Evolutionary conservation across 1,139 yeast genomes (phyloP).

Genomic region (Sugiyamaella neomexicana): DNA sequence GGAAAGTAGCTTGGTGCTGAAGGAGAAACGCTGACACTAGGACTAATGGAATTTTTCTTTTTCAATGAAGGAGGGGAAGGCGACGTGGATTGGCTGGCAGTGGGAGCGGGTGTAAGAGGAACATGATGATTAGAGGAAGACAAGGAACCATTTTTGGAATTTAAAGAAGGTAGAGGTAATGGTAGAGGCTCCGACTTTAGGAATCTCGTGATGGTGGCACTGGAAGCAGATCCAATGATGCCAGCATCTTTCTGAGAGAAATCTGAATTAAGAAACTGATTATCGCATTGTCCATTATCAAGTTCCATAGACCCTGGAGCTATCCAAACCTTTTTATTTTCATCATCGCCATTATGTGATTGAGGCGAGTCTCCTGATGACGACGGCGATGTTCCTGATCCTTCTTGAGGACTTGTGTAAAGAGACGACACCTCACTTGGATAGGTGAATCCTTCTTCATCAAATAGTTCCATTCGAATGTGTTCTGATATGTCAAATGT

Average conservation of each 20-base stretch:
- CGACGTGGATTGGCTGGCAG: conserved; percentile 3
- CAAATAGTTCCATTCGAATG: conserved; percentile 31
- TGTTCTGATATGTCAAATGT: conserved; percentile 30
- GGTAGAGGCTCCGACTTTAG: conserved; percentile 4
- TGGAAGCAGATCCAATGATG: conserved; percentile 8
- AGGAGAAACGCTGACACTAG: conserved; percentile 7
- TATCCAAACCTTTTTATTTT: conserved; percentile 14
- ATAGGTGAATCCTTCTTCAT: conserved; percentile 15
- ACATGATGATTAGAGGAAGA: too few relatives aligned
- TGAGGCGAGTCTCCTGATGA: conserved; percentile 19
- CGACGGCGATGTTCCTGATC: conserved; percentile 19
- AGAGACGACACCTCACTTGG: conserved; percentile 5
- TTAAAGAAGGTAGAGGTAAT: neutral
- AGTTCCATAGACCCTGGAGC: conserved; percentile 15
- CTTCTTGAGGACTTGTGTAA: conserved; percentile 14
- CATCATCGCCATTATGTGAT: conserved; percentile 16
- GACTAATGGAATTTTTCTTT: neutral
- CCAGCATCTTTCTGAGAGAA: conserved; percentile 4
- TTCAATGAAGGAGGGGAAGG: neutral
- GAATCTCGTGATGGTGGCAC: conserved; percentile 1
- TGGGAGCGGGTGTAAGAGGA: too few relatives aligned
- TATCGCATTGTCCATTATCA: neutral
- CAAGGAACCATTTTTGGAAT: neutral
- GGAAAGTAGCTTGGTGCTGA: conserved; percentile 33
- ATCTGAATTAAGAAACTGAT: neutral